These are phyloP conservation scores for Pseudozyma thailandica DNA, from an alignment of 1,284 basidiomycete genomes.

Conservation along the genomic window DNA sequence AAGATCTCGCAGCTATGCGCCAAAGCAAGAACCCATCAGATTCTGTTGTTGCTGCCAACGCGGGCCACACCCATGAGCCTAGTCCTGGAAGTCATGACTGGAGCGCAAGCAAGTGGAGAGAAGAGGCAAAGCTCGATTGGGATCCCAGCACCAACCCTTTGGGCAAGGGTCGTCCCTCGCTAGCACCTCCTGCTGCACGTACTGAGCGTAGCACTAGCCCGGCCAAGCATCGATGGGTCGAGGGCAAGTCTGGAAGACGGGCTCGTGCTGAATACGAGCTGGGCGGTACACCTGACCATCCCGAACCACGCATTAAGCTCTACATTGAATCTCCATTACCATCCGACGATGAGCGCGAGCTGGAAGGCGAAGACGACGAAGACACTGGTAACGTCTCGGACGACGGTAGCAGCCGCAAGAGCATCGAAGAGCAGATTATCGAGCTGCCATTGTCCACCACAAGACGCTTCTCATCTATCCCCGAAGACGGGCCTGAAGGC, in stretches of 20 bases:
- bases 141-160: constrained; percentile 25
- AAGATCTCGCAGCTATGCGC: constrained; percentile 54
- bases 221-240: constrained; percentile 53
- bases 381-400: constrained; percentile 26
- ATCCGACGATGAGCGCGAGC: constrained; percentile 52
- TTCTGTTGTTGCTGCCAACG: not conserved
- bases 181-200: constrained; percentile 8
- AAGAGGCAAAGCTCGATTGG: constrained; percentile 46
- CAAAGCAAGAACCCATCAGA: constrained; percentile 19
- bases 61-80: constrained; percentile 27
- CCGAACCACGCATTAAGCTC: constrained; percentile 68
- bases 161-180: constrained; percentile 4
- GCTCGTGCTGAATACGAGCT: constrained; percentile 69
- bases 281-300: constrained; percentile 66
- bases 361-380: constrained; percentile 14
- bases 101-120: constrained; percentile 43
- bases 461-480: constrained; percentile 37
- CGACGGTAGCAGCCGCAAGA: constrained; percentile 37
- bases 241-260: constrained; percentile 62
- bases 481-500: constrained; percentile 46
- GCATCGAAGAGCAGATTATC: constrained; percentile 45
- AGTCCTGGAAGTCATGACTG: constrained; percentile 43
- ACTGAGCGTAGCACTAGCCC: constrained; percentile 26
- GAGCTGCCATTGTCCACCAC: constrained; percentile 35
- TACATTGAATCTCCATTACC: constrained; percentile 60